Conservation (phyloP, 345 rosid genomes). For the Salix brachista region DNA sequence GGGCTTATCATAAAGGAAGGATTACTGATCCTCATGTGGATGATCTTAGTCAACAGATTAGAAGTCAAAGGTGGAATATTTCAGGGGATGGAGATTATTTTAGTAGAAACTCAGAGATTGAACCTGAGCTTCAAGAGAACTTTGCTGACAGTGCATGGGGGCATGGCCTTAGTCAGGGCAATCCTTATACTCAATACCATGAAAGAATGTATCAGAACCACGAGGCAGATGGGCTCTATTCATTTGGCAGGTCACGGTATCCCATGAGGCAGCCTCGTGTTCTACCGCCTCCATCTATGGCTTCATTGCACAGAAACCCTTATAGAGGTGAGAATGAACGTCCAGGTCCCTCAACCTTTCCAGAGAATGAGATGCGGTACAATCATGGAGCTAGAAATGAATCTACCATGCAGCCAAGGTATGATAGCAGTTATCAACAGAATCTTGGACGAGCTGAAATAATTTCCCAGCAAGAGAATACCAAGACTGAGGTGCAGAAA, state of each 20-base stretch:
- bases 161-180: conserved; percentile 44
- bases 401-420: conserved; percentile 40
- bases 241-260: conserved; percentile 74
- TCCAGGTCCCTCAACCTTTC: conserved; percentile 55
- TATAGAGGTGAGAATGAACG: conserved; percentile 49
- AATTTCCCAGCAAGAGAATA: conserved; percentile 23
- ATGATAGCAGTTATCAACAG: conserved; percentile 44
- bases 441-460: conserved; percentile 35
- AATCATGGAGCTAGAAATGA: conserved; percentile 40
- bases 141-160: conserved; percentile 68
- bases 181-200: conserved; percentile 50
- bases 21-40: conserved; percentile 52
- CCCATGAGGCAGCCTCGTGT: conserved; percentile 92
- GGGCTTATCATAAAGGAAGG: conserved; percentile 53
- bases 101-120: conserved; percentile 56
- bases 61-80: conserved; percentile 68
- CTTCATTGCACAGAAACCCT: conserved; percentile 50
- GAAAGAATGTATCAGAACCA: conserved; percentile 56
- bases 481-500: conserved; percentile 37
- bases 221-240: conserved; percentile 62
- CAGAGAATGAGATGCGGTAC: conserved; percentile 40
- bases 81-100: conserved; percentile 62
- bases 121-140: conserved; percentile 63
- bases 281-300: conserved; percentile 74
- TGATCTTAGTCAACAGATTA: conserved; percentile 39